These are phyloP conservation scores for Candida berthetii DNA, from an alignment of 805 yeast species.

Conservation along the genomic window DNA sequence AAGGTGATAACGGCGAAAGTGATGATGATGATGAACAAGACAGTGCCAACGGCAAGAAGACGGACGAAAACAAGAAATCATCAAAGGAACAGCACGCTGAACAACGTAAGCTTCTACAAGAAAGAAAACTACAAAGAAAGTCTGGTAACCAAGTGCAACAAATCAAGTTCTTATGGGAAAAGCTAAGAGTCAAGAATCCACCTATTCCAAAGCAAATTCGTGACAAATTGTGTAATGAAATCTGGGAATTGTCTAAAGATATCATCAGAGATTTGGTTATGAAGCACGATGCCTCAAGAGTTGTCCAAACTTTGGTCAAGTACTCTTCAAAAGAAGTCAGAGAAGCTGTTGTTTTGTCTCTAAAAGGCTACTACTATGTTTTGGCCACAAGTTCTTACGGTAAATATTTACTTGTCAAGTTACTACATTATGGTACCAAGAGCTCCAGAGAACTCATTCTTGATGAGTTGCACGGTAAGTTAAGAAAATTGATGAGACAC, in stretches of 20 bases:
- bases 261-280: slow-evolving; percentile 77
- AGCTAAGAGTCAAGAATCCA: slow-evolving; percentile 77
- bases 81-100: slow-evolving; percentile 73
- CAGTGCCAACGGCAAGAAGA: slow-evolving; percentile 14
- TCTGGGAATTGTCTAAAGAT: slow-evolving; percentile 78
- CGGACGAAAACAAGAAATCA: slow-evolving; percentile 29
- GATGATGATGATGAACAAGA: slow-evolving; percentile 21
- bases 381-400: slow-evolving; percentile 93
- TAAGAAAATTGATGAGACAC: slow-evolving; percentile 90
- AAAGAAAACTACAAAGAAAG: slow-evolving; percentile 81
- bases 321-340: slow-evolving; percentile 78
- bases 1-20: slow-evolving; percentile 21
- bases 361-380: slow-evolving; percentile 72
- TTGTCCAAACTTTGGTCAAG: slow-evolving; percentile 89
- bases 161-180: slow-evolving; percentile 88
- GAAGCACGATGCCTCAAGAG: slow-evolving; percentile 95
- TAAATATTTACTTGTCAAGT: slow-evolving; percentile 81
- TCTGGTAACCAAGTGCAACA: slow-evolving; percentile 82
- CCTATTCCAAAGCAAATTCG: slow-evolving; percentile 73
- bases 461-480: slow-evolving; percentile 83
- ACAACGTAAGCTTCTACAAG: slow-evolving; percentile 70
- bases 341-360: slow-evolving; percentile 55
- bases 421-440: slow-evolving; percentile 88
- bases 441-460: slow-evolving; percentile 70
- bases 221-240: slow-evolving; percentile 72